These are phyloP conservation scores for Phellopilus nigrolimitatus DNA, from an alignment of 1,284 basidiomycete species.

Conservation along the genomic window DNA sequence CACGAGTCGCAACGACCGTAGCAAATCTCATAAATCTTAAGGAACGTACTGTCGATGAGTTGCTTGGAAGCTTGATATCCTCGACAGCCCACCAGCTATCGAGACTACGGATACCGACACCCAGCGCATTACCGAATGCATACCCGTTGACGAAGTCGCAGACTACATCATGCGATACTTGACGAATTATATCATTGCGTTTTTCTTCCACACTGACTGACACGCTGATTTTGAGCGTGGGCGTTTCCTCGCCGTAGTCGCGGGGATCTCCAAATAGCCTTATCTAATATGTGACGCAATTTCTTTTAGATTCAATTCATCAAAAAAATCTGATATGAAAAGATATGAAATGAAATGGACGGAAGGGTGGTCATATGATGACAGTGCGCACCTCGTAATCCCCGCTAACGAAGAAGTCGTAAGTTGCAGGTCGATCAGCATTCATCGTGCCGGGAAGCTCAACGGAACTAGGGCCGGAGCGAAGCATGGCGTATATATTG, in stretches of 20 bases:
- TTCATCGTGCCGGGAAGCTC: slow-evolving; percentile 45
- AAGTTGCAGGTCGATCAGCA: slow-evolving; percentile 37
- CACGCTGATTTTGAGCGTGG: slow-evolving; percentile 44
- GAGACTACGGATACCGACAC: slow-evolving; percentile 52
- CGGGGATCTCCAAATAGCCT: slow-evolving; percentile 72
- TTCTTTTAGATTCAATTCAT: too few species aligned
- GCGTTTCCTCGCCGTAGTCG: slow-evolving; percentile 35
- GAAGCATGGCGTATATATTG: slow-evolving; percentile 64
- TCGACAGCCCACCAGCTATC: slow-evolving; percentile 50
- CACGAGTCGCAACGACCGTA: not conserved
- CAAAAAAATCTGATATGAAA: too few species aligned
- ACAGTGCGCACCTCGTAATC: slow-evolving; percentile 60
- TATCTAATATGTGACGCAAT: too few species aligned
- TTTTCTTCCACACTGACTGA: slow-evolving; percentile 30
- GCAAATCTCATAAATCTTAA: not conserved
- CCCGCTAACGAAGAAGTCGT: slow-evolving; percentile 54
- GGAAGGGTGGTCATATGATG: slow-evolving; percentile 12
- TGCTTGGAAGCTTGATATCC: slow-evolving; percentile 19
- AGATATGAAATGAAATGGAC: too few species aligned
- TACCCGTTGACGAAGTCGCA: slow-evolving; percentile 65
- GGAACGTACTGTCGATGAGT: slow-evolving; percentile 24
- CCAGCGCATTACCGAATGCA: slow-evolving; percentile 62
- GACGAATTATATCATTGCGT: slow-evolving; percentile 31
- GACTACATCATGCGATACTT: slow-evolving; percentile 48
- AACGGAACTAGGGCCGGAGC: slow-evolving; percentile 44